Evolutionary conservation across 2,329 filamentous ascomycete species (phyloP).

Genomic region (Corinectria fuckeliana): DNA sequence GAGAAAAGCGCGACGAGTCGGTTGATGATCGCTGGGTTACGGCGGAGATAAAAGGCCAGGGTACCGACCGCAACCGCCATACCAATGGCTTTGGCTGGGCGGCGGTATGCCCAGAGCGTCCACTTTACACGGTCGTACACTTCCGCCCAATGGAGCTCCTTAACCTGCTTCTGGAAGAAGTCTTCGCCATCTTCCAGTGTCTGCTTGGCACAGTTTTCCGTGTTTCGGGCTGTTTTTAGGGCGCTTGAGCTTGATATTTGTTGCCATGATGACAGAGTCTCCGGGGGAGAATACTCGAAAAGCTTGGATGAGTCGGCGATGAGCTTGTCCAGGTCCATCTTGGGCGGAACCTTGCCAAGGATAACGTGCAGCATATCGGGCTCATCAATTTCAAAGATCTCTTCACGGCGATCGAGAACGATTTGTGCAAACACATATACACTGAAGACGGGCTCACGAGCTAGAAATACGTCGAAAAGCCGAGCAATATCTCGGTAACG

Average conservation of each 20-base stretch:
- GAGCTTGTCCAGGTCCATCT: constrained; percentile 80
- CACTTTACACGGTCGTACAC: constrained; percentile 37
- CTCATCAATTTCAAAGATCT: constrained; percentile 91
- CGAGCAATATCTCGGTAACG: constrained; percentile 87
- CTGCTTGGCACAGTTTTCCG: constrained; percentile 57
- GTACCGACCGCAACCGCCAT: constrained; percentile 71
- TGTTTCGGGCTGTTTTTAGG: constrained; percentile 78
- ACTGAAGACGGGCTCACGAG: constrained; percentile 84
- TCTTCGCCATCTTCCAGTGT: constrained; percentile 69
- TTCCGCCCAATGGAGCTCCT: constrained; percentile 74
- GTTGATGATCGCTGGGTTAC: constrained; percentile 45
- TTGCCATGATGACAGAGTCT: constrained; percentile 74
- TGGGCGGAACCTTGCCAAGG: constrained; percentile 83
- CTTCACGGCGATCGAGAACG: constrained; percentile 77
- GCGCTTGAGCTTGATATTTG: constrained; percentile 77
- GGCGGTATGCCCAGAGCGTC: constrained; percentile 68
- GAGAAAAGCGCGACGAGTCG: constrained; percentile 38
- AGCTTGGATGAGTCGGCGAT: constrained; percentile 71
- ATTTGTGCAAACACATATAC: constrained; percentile 94
- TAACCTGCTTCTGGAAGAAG: constrained; percentile 74
- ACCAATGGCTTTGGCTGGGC: constrained; percentile 66
- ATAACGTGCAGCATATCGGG: constrained; percentile 91
- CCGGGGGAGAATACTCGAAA: constrained; percentile 72
- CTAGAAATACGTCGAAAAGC: constrained; percentile 90
- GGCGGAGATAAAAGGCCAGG: constrained; percentile 71